These are phyloP conservation scores for Prunus yedoensis DNA, from an alignment of 331 rosid genomes.

Conservation along the genomic window DNA sequence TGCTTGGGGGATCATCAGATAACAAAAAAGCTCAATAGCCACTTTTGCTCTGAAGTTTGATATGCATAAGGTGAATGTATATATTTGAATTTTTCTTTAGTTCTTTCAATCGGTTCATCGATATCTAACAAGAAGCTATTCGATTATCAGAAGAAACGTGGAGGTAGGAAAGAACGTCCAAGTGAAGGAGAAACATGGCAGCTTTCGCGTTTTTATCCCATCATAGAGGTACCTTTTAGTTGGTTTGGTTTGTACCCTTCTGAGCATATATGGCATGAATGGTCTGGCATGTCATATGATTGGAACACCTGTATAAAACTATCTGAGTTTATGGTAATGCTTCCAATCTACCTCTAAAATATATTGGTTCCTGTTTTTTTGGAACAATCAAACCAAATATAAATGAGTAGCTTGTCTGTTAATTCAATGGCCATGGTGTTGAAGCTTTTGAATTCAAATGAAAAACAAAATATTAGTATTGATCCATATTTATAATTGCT, in stretches of 20 bases:
- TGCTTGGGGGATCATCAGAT: slow-evolving; percentile 71
- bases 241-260: background rate
- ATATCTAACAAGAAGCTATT: slow-evolving; percentile 29
- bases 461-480: background rate
- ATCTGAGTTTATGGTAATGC: background rate
- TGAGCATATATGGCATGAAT: background rate
- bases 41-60: slow-evolving; percentile 84
- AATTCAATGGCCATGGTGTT: background rate
- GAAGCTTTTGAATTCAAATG: background rate
- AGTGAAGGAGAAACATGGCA: slow-evolving; percentile 84
- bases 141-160: slow-evolving; percentile 77
- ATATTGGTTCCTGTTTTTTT: background rate
- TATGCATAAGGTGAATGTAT: slow-evolving; percentile 59
- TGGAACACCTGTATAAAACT: background rate
- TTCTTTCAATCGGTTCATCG: slow-evolving; percentile 13
- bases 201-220: slow-evolving; percentile 87
- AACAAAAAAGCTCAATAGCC: slow-evolving; percentile 52
- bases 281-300: background rate
- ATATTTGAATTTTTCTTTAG: slow-evolving; percentile 1
- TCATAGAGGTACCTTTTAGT: slow-evolving; percentile 64
- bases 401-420: background rate
- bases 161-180: slow-evolving; percentile 75
- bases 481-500: background rate
- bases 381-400: background rate
- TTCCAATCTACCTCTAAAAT: background rate